Base-by-base conservation (phyloP, 2,329 filamentous ascomycete species). In the Aspergillus jensenii region DNA sequence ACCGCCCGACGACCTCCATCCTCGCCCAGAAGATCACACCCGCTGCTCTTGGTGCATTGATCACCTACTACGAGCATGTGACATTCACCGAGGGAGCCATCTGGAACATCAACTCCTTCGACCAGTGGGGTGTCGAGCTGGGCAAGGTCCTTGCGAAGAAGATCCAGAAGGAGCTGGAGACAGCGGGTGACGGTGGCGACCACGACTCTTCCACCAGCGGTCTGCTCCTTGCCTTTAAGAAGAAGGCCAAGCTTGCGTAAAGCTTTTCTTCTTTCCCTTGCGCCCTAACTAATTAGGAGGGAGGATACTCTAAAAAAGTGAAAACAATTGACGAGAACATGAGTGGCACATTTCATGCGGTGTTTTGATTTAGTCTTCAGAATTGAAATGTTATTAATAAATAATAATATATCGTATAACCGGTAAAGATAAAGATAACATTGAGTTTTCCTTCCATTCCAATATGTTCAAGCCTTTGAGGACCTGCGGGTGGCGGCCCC, bases 101-200 rank as follows among this genome's bases (percentile, higher is more conserved):
- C 74, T 99, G 95, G 95, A 96, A 98, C 81, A 96, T 99, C 83
- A 99, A 99, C 86, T 92, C 89, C 72, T 99, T 98, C 74, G 95
- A 99, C 81, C 95, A 99, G 83, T 99, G 95, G 95, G 95, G 95
- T 79, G 95, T 99, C 45, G 95, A 99, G 84, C 82, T 99, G 62
- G 95, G 95, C 76, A 99, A 99, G 88, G 87, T 89, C 41, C 82
- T 99, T 65, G 95, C 95, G 61, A 98, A 93, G 87, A 93, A 91
- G 81, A 92, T 93, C 64, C 88, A 91, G 68, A 76, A 79, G 71
- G 95, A 99, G 83, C 84, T 99, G 59, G 92, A 97, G 72, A 78
- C 76, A 65, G 84, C 88, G 72, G 77, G 84, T n/a, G 90, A 86
- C 60, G 86, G 87, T 55, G 80, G 81, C 59, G 85, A 84, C 58